phyloP scores from a whole-genome alignment of 306 rosid species.

The barrel medic (Medicago truncatula) region MtrunA17r5.0-ANR NC_053046.1:19563001-19563500 shows the following conservation, averaged over 20 bases:
- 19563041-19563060: no score
- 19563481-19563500: constrained; percentile 86
- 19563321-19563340: constrained; percentile 90
- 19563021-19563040: no score
- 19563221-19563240: constrained; percentile 70
- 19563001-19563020: no score
- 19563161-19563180: constrained; percentile 25
- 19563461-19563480: constrained; percentile 90
- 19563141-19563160: neutral
- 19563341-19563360: constrained; percentile 77
- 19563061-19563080: no score
- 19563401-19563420: constrained; percentile 90
- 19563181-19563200: constrained; percentile 96
- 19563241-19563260: constrained; percentile 88
- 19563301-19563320: constrained; percentile 88
- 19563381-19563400: constrained; percentile 86
- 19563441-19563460: constrained; percentile 87
- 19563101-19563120: neutral
- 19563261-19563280: constrained; percentile 96
- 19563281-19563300: constrained; percentile 89
- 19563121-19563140: neutral
- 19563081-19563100: no score
- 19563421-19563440: constrained; percentile 78
- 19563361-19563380: constrained; percentile 74
- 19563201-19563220: constrained; percentile 87